Evolutionary conservation across 805 yeast genomes (phyloP), one percentile per base, ranked within the genome.

Genomic region (Starmerella cellae): DNA sequence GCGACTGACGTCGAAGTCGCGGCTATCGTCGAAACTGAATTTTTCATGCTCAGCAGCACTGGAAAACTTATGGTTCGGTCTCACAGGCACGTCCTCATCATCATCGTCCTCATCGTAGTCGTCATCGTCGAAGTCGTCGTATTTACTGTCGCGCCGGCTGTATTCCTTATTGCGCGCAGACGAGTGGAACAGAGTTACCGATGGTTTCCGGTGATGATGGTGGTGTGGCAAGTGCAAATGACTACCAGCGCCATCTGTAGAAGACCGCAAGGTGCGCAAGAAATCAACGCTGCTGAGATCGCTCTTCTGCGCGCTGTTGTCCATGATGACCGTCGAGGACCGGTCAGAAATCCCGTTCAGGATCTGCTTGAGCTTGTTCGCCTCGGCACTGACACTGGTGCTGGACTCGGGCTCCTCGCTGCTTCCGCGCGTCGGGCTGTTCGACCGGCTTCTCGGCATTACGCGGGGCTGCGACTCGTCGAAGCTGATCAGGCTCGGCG

Each of bases 201-300:
- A 22, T 5, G 41, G 41, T 16, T 29, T 35, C 34, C 14, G n/a
- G 28, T 24, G 30, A 35, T 24, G 38, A 17, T 35, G 28, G 20
- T 9, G 38, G 33, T 34, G 44, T 16, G 26, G 39, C 32, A 35
- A 43, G 26, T 34, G 40, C 21, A 10, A 16, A 28, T 41, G 37
- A 23, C 50, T 39, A 38, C 46, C 41, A 6, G 8, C 9, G 19
- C 30, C 13, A 9, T 35, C 20, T n/a, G 52, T 56, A 19, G 31
- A n/a, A 16, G 47, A 42, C 41, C 54, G 55, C 37, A 62, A 47
- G 9, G 60, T 47, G 31, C 60, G 55, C 40, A 62, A 43, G 38
- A 62, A 62, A 48, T 62, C 66, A 33, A 62, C 58, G 40, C 60
- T 59, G 24, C 63, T 58, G 47, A 59, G 56, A 35, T 57, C 54